These are phyloP conservation scores for Astrephomene gubernaculifera DNA, from an alignment of 139 green algal genomes.

Conservation along the genomic window DNA sequence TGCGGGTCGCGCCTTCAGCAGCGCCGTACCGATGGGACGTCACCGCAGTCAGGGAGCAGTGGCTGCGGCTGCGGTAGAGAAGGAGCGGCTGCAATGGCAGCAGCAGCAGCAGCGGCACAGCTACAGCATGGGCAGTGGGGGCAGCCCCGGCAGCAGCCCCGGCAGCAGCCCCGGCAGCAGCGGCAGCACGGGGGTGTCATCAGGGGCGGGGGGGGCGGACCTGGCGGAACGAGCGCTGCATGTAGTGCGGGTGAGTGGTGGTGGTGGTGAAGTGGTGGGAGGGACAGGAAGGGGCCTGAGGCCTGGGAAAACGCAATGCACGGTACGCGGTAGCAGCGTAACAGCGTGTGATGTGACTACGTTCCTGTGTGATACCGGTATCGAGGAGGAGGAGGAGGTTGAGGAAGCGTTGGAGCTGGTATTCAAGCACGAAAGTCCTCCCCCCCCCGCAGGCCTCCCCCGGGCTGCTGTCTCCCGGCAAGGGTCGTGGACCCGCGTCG, in stretches of 20 bases:
- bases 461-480: slow-evolving; percentile 2
- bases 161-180: background rate
- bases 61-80: background rate
- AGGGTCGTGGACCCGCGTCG: background rate
- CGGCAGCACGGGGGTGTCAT: background rate
- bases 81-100: background rate
- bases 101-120: background rate
- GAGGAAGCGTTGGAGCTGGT: background rate
- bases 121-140: background rate
- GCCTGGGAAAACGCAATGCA: background rate
- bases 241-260: slow-evolving; percentile 23
- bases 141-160: background rate
- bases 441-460: slow-evolving; percentile 4
- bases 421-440: background rate
- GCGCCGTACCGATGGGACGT: background rate
- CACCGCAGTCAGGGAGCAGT: background rate
- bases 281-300: background rate
- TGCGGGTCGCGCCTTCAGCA: background rate
- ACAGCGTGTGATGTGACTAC: background rate
- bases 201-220: slow-evolving; percentile 7
- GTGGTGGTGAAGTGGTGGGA: no score
- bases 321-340: background rate
- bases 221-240: background rate
- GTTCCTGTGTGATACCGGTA: background rate
- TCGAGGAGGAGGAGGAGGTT: background rate